Conservation (phyloP, 805 yeast genomes). For the Saturnispora mendoncae region DNA sequence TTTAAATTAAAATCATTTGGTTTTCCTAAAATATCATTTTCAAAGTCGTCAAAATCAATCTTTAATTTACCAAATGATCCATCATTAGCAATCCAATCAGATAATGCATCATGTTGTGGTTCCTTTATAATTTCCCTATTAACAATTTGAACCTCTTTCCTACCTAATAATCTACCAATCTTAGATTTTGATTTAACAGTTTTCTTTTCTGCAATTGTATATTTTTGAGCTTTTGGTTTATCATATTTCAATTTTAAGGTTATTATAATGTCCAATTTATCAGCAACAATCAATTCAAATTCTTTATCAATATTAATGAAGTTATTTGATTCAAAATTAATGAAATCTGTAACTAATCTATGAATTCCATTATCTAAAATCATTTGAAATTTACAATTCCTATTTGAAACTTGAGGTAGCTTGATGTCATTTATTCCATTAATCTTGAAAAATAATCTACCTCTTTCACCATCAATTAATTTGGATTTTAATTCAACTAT, state of each 20-base stretch:
- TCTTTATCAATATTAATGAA: slow-evolving; percentile 52
- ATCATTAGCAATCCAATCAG: slow-evolving; percentile 59
- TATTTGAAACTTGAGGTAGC: slow-evolving; percentile 38
- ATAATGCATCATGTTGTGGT: slow-evolving; percentile 49
- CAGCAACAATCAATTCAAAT: slow-evolving; percentile 64
- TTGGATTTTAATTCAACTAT: slow-evolving; percentile 5
- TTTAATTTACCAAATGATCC: slow-evolving; percentile 85
- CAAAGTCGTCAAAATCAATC: slow-evolving; percentile 51
- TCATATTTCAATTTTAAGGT: slow-evolving; percentile 63
- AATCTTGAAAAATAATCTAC: slow-evolving; percentile 46
- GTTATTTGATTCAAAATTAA: slow-evolving; percentile 25
- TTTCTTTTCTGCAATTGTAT: slow-evolving; percentile 51
- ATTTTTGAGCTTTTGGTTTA: slow-evolving; percentile 39
- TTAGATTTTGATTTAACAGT: slow-evolving; percentile 26
- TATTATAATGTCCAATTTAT: slow-evolving; percentile 52
- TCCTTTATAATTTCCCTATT: slow-evolving; percentile 46
- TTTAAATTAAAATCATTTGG: slow-evolving; percentile 46
- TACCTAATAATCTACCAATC: slow-evolving; percentile 27
- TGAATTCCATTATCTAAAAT: slow-evolving; percentile 78
- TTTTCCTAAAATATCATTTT: slow-evolving; percentile 45
- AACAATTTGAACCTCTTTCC: slow-evolving; percentile 37
- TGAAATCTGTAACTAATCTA: slow-evolving; percentile 50
- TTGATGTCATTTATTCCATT: slow-evolving; percentile 37
- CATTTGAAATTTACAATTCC: slow-evolving; percentile 41
- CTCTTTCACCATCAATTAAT: slow-evolving; percentile 30